Percentiles rank a stretch among this genome's conserved stretches.
phyloP scores from a whole-genome alignment of 495 filamentous ascomycete genomes.

The Penicillium pulvis region DNA sequence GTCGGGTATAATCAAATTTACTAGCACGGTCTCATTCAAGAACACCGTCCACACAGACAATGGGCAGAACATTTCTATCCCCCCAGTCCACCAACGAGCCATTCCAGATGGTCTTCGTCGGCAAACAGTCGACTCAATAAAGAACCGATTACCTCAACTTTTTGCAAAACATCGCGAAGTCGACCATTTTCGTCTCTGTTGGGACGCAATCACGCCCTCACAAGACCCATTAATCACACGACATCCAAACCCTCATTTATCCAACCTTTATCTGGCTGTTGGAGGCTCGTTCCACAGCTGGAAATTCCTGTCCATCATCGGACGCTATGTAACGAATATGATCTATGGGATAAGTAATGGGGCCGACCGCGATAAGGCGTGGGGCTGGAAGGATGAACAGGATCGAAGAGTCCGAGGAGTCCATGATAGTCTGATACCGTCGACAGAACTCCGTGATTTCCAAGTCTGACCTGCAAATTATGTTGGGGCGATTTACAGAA shows the following conservation, averaged over 20 bases:
- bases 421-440: slow-evolving; percentile 10
- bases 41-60: slow-evolving; percentile 9
- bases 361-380: slow-evolving; percentile 10
- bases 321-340: slow-evolving; percentile 52
- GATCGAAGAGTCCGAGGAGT: slow-evolving; percentile 16
- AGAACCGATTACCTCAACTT: slow-evolving; percentile 4
- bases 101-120: slow-evolving; percentile 3
- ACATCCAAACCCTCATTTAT: slow-evolving; percentile 42
- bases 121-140: slow-evolving; percentile 6
- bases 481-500: not conserved
- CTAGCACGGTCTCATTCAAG: slow-evolving; percentile 13
- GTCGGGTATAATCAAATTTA: slow-evolving; percentile 15
- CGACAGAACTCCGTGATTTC: slow-evolving; percentile 11
- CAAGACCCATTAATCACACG: slow-evolving; percentile 51
- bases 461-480: not conserved
- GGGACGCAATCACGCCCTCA: slow-evolving; percentile 31
- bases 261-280: slow-evolving; percentile 45
- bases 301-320: slow-evolving; percentile 57
- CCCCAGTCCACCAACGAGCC: not conserved
- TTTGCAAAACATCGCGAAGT: slow-evolving; percentile 6
- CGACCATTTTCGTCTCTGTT: slow-evolving; percentile 42
- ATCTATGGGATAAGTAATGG: slow-evolving; percentile 29
- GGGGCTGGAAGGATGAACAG: slow-evolving; percentile 12
- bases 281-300: slow-evolving; percentile 48
- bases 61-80: slow-evolving; percentile 8